Conservation (phyloP, 805 yeast genomes). For the Metschnikowia vanudenii region DNA sequence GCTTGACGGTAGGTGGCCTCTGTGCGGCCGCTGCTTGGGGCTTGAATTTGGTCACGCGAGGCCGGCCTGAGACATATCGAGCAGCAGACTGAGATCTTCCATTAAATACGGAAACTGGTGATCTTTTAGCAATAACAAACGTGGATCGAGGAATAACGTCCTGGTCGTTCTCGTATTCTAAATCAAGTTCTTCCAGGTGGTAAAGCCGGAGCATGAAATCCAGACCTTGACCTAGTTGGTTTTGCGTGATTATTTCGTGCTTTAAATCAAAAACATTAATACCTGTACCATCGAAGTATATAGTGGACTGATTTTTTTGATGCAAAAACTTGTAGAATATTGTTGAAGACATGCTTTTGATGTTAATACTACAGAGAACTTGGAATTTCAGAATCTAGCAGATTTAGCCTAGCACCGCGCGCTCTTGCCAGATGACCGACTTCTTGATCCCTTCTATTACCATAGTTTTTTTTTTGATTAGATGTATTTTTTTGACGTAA, state of each 20-base stretch:
- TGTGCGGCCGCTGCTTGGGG: conserved; percentile 30
- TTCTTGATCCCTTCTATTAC: no score
- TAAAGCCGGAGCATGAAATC: conserved; percentile 77
- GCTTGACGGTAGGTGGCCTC: conserved; percentile 12
- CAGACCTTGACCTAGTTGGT: conserved; percentile 77
- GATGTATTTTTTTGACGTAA: no score
- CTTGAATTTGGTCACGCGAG: conserved; percentile 46
- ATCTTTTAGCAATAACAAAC: conserved; percentile 74
- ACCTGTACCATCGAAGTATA: conserved; percentile 94
- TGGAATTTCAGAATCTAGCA: not conserved
- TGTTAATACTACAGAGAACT: no score
- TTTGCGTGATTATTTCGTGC: conserved; percentile 80
- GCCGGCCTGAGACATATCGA: conserved; percentile 72
- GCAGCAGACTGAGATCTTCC: conserved; percentile 40
- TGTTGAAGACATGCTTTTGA: conserved; percentile 67
- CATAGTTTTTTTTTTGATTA: no score
- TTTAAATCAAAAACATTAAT: conserved; percentile 92
- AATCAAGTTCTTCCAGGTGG: conserved; percentile 52
- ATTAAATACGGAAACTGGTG: conserved; percentile 51
- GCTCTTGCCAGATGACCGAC: not conserved
- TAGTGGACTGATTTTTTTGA: conserved; percentile 73
- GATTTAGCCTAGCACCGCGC: not conserved
- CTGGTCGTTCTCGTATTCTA: conserved; percentile 85
- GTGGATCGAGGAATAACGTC: conserved; percentile 88
- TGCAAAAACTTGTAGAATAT: conserved; percentile 85